These are phyloP conservation scores for Leccinum pallidistipes DNA, from an alignment of 1,284 basidiomycete genomes.

Conservation along the genomic window DNA sequence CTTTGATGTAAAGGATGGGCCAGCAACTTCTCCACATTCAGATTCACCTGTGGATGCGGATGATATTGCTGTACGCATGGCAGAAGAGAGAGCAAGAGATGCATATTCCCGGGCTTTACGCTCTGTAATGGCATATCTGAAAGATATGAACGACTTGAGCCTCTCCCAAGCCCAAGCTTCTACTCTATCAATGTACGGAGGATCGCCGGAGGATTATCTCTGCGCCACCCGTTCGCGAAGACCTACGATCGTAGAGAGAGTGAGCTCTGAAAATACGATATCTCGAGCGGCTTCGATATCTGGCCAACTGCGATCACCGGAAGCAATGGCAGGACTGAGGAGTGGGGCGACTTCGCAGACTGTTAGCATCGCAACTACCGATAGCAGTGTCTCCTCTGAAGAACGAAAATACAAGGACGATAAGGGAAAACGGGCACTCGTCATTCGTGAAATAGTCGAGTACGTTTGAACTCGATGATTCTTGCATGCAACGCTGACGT, in stretches of 20 bases:
- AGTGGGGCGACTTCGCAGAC: conserved; percentile 63
- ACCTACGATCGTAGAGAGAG: conserved; percentile 62
- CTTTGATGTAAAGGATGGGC: conserved; percentile 42
- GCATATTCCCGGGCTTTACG: conserved; percentile 77
- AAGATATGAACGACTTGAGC: conserved; percentile 90
- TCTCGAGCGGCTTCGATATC: conserved; percentile 42
- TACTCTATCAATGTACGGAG: conserved; percentile 54
- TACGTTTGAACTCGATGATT: conserved; percentile 42
- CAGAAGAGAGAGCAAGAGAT: conserved; percentile 70
- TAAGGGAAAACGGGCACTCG: conserved; percentile 73
- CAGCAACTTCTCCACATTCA: conserved; percentile 37
- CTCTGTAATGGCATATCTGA: conserved; percentile 92
- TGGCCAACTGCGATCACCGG: conserved; percentile 59
- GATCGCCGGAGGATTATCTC: conserved; percentile 42
- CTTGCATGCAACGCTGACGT: conserved; percentile 15
- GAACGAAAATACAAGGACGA: conserved; percentile 90
- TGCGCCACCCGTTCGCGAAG: conserved; percentile 52
- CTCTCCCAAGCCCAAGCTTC: conserved; percentile 56
- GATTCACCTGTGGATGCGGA: conserved; percentile 48
- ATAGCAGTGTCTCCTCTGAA: conserved; percentile 64
- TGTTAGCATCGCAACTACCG: conserved; percentile 70
- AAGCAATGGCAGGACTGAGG: conserved; percentile 56
- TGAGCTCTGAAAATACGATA: conserved; percentile 42
- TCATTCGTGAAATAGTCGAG: conserved; percentile 86
- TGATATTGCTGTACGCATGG: conserved; percentile 46